These are phyloP conservation scores for Baudoinia panamericana DNA, from an alignment of 495 filamentous ascomycete genomes.

Conservation along the genomic window DNA sequence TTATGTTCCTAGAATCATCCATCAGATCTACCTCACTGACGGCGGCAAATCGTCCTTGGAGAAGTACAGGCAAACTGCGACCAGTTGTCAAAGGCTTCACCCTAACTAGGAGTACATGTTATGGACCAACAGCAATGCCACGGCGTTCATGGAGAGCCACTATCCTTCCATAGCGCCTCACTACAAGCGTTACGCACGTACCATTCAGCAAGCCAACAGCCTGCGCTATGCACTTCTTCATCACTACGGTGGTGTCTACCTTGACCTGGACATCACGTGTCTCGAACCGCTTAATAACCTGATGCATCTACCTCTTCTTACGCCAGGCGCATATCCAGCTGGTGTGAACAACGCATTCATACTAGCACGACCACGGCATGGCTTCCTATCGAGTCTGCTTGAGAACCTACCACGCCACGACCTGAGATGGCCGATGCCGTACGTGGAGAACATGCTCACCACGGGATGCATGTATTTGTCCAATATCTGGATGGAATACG, in stretches of 20 bases:
- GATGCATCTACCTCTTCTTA: slow-evolving; percentile 5
- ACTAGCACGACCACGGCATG: slow-evolving; percentile 5
- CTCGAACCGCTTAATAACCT: slow-evolving; percentile 7
- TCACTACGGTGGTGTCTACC: slow-evolving; percentile 14
- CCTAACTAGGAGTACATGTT: slow-evolving; percentile 6
- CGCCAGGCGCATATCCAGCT: slow-evolving; percentile 13
- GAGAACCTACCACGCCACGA: background rate
- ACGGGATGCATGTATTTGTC: slow-evolving; percentile 18
- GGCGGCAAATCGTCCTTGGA: slow-evolving; percentile 1
- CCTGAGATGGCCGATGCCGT: slow-evolving; percentile 10
- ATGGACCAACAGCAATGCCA: slow-evolving; percentile 9
- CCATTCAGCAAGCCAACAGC: slow-evolving; percentile 14
- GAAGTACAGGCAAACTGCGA: background rate
- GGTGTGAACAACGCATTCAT: slow-evolving; percentile 17
- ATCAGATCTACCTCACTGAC: slow-evolving; percentile 12
- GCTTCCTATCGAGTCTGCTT: slow-evolving; percentile 4
- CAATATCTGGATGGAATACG: slow-evolving; percentile 13
- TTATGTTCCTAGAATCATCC: slow-evolving; percentile 5
- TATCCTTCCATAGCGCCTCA: slow-evolving; percentile 3
- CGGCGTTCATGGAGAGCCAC: slow-evolving; percentile 4
- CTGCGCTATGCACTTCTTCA: slow-evolving; percentile 13
- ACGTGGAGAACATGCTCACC: slow-evolving; percentile 16
- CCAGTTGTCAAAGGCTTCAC: slow-evolving; percentile 6
- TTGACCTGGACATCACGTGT: slow-evolving; percentile 16
- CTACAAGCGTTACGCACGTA: slow-evolving; percentile 11